Base-by-base conservation (phyloP, 805 yeast genomes). In the Schwanniomyces vanrijiae region DNA sequence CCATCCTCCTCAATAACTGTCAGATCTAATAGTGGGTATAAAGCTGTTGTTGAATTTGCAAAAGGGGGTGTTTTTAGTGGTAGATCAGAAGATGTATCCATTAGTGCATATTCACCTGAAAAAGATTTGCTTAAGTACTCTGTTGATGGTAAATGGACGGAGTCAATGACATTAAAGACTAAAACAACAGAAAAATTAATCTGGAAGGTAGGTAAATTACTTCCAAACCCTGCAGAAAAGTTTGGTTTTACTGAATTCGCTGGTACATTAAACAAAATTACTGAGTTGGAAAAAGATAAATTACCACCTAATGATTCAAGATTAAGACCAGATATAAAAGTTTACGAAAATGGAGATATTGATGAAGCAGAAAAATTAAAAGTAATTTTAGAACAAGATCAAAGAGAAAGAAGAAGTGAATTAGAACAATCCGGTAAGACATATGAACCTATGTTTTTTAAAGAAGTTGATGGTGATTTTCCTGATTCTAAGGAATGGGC, bases 231-330 rank as follows among this genome's bases (percentile, higher is more conserved):
- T 26, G 73, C 75, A 38, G 73, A 77, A 51, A 88, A 88, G 61
- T 94, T 83, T 68, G 99, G 99, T 0, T 90, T 90, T 61, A 85
- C 97, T 0, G 73, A 75, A 44, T 94, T 86, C 69, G 83, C 96
- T 0, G 89, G 95, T 7, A 77, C 85, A 34, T 71, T 94, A 61
- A 90, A 90, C 61, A 88, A 90, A 49, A 79, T 91, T 34, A 88
- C 96, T 0, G 69, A 62, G 3, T 66, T 92, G 11, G 97, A 92
- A 60, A 51, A 75, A 24, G 86, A 71, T 2, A 45, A 65, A 2
- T 55, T 91, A 34, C 86, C 97, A 5, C 91, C 91, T 2, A 88
- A 94, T 0, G 99, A 94, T 63, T 87, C 97, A 6, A 80, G 99
- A 59, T 66, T 83, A 39, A 79, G 99, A 60, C 98, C 97, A 0